These are phyloP conservation scores for Chenopodium formosanum DNA, from an alignment of 148 eudicot genomes.

Conservation along the genomic window DNA sequence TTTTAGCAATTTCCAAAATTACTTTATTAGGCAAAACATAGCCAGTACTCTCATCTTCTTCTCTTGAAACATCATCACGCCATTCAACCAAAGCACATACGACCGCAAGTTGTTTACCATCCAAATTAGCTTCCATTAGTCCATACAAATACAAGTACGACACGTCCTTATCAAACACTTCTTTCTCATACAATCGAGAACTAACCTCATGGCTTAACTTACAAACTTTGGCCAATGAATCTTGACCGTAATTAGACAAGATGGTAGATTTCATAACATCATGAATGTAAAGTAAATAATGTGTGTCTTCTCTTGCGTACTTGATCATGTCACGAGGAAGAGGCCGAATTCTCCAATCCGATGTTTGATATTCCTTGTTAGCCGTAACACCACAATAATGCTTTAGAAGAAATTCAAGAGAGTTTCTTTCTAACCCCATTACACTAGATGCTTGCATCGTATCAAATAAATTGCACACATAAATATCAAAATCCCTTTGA, in stretches of 20 bases:
- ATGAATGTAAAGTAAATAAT: constrained; percentile 6
- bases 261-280: neutral
- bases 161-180: neutral
- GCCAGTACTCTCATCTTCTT: constrained; percentile 21
- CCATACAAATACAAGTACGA: constrained; percentile 16
- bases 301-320: constrained; percentile 17
- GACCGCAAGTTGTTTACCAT: neutral
- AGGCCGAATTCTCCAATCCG: constrained; percentile 20
- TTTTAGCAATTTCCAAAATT: constrained; percentile 9
- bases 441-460: constrained; percentile 22
- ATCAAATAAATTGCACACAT: constrained; percentile 22
- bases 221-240: neutral
- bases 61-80: constrained; percentile 19
- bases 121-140: neutral
- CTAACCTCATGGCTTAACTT: neutral
- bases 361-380: constrained; percentile 8
- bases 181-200: constrained; percentile 2
- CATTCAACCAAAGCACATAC: neutral
- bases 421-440: neutral
- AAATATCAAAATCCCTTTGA: constrained; percentile 20
- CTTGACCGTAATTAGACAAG: neutral
- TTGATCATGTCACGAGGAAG: constrained; percentile 2
- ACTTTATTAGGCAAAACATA: constrained; percentile 10
- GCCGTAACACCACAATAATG: neutral
- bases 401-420: neutral